Evolutionary conservation across 495 filamentous ascomycete genomes (phyloP).

Genomic region (Neurospora sp.): DNA sequence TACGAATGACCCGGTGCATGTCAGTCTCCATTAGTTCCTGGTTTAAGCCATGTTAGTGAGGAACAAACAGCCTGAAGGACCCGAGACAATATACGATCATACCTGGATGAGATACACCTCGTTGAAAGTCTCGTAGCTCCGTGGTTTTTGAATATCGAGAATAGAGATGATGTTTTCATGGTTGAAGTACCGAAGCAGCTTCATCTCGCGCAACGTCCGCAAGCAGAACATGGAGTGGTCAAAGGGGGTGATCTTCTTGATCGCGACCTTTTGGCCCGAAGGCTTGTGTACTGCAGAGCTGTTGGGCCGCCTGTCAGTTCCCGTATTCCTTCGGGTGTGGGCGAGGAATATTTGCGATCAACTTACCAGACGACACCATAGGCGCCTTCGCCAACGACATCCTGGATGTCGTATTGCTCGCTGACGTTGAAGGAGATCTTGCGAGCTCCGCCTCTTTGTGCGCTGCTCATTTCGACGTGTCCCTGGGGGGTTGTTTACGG

Average conservation of each 20-base stretch:
- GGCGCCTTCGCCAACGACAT: slow-evolving; percentile 97
- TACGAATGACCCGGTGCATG: slow-evolving; percentile 99
- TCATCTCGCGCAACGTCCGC: slow-evolving; percentile 97
- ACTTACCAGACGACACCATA: slow-evolving; percentile 98
- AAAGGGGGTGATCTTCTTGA: slow-evolving; percentile 99
- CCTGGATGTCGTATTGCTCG: slow-evolving; percentile 98
- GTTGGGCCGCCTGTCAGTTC: neutral
- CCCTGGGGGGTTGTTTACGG: neutral
- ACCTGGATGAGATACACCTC: slow-evolving; percentile 99
- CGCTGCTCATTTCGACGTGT: slow-evolving; percentile 21
- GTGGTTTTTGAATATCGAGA: slow-evolving; percentile 95
- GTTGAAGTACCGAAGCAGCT: slow-evolving; percentile 97
- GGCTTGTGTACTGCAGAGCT: slow-evolving; percentile 98
- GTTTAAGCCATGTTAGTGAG: neutral
- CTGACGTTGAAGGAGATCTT: slow-evolving; percentile 99
- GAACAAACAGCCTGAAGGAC: neutral
- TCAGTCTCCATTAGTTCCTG: slow-evolving; percentile 99
- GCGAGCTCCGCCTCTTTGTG: slow-evolving; percentile 48
- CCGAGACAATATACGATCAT: slow-evolving; percentile 13
- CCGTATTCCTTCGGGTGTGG: neutral
- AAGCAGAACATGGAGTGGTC: slow-evolving; percentile 99
- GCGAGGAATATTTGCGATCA: neutral
- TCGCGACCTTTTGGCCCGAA: slow-evolving; percentile 96
- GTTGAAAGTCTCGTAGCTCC: slow-evolving; percentile 90
- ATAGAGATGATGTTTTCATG: slow-evolving; percentile 99